Base-by-base conservation (phyloP, 208 protist genomes). In the Herpetomonas samuelpessoai region DNA sequence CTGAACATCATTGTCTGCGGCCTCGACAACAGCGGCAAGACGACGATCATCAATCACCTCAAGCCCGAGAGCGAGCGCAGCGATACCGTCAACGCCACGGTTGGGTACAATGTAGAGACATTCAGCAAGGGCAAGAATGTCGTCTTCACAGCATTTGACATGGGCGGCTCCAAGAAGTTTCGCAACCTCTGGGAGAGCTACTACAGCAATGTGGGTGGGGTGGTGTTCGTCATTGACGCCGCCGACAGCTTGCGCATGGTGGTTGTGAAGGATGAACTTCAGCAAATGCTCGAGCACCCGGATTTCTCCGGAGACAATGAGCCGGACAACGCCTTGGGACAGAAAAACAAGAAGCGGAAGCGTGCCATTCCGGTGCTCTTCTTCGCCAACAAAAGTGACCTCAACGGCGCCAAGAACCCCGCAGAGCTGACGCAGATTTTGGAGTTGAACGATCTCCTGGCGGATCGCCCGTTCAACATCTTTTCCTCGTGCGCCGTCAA, bases 71-170 rank as follows among this genome's bases (percentile, higher is more conserved):
- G 98, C 51, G 71, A 97, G 14, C 95, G 97, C 30, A 97, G 82
- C 12, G 71, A 82, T 24, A 83, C 85, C 72, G 98, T 98, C 39
- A 92, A 97, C 27, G 97, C 98, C 12, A 99, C 98, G n/a, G 97
- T 99, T 26, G 95, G 98, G 27, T 96, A 94, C 79, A 93, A 74
- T 39, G 85, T 93, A 1, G 86, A 95, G 35, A 81, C 66, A n/a
- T 84, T 99, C 39, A 79, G 92, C 38, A 98, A 95, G 59, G 98
- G 97, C 49, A 97, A 96, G 26, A 92, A 93, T 21, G 71, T 65
- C 18, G 91, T 82, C 44, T 99, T 99, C 66, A 99, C 93, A n/a
- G 96, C 98, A 18, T 99, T 98, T 82, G 98, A 99, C 82, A 98
- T 99, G 72, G 88, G 89, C 44, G 98, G 98, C n/a, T 95, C 98